phyloP scores from a whole-genome alignment of 208 protist genomes.

The Leishmania major region DNA sequence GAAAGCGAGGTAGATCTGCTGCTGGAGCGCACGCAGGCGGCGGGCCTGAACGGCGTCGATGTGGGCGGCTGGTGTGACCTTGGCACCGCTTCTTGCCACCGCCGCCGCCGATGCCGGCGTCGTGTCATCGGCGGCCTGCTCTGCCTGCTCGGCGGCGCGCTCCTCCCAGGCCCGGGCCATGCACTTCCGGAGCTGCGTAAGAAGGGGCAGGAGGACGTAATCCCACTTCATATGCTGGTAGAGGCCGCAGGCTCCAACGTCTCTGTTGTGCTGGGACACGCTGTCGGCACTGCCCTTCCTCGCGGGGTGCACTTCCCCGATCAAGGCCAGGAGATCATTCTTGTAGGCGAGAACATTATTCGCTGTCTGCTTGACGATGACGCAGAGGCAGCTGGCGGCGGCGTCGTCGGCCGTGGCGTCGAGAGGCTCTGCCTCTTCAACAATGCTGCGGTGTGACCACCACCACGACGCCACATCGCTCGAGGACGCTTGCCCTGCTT shows the following conservation, averaged over 20 bases:
- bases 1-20: conserved; percentile 34
- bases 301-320: background rate
- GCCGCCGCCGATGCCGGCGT: background rate
- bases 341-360: conserved; percentile 9
- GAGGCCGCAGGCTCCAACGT: background rate
- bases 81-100: background rate
- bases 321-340: background rate
- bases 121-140: conserved; percentile 15
- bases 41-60: conserved; percentile 24
- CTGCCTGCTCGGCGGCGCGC: conserved; percentile 35
- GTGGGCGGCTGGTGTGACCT: background rate
- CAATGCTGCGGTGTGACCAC: conserved; percentile 63
- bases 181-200: conserved; percentile 35
- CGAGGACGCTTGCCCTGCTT: background rate
- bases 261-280: background rate
- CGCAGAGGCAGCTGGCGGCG: conserved; percentile 16
- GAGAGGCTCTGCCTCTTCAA: conserved; percentile 43
- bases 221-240: conserved; percentile 16
- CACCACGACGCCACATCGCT: conserved; percentile 28
- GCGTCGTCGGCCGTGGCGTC: conserved; percentile 46
- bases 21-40: conserved; percentile 31
- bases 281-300: background rate
- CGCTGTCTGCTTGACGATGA: conserved; percentile 19
- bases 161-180: conserved; percentile 46
- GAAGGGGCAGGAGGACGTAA: conserved; percentile 16